These are phyloP conservation scores for Paspalum vaginatum DNA, from an alignment of 176 grass and related monocot genomes.

Conservation along the genomic window DNA sequence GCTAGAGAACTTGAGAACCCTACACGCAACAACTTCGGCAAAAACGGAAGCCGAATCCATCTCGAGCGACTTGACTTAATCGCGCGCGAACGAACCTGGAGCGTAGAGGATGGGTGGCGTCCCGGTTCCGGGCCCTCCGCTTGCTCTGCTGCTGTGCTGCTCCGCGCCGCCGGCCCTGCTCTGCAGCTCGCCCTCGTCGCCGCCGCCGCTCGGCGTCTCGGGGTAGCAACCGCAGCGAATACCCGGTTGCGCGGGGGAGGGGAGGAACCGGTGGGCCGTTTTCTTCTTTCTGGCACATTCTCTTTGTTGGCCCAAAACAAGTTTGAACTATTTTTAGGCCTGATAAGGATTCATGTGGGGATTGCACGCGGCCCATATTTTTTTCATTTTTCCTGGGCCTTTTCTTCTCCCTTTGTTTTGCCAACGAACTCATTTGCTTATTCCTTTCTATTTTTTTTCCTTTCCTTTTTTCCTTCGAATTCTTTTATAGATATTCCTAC, in stretches of 20 bases:
- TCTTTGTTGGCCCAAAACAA: too few relatives aligned
- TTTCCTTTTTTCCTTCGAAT: too few relatives aligned
- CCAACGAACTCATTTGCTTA: too few relatives aligned
- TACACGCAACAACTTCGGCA: not conserved
- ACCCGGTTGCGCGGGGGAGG: too few relatives aligned
- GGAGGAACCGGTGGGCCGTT: not conserved
- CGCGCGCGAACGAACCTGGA: conserved; percentile 19
- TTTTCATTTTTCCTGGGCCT: too few relatives aligned
- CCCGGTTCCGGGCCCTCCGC: not conserved
- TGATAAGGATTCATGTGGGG: too few relatives aligned
- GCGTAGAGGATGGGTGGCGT: not conserved
- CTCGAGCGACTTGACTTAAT: not conserved
- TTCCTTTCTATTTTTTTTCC: too few relatives aligned
- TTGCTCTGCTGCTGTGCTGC: not conserved
- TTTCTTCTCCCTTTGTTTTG: too few relatives aligned
- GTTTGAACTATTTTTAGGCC: too few relatives aligned
- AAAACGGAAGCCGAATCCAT: not conserved
- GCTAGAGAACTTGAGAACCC: not conserved
- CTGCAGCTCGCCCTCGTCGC: not conserved
- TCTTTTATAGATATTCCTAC: too few relatives aligned
- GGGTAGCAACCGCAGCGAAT: not conserved
- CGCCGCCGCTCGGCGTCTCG: not conserved
- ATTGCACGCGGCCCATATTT: too few relatives aligned
- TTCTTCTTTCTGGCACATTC: too few relatives aligned
- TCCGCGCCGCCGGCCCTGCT: not conserved